Evolutionary conservation across 345 rosid species (phyloP), one percentile per base, ranked within the genome.

Genomic region (Psidium friedrichsthalianum): DNA sequence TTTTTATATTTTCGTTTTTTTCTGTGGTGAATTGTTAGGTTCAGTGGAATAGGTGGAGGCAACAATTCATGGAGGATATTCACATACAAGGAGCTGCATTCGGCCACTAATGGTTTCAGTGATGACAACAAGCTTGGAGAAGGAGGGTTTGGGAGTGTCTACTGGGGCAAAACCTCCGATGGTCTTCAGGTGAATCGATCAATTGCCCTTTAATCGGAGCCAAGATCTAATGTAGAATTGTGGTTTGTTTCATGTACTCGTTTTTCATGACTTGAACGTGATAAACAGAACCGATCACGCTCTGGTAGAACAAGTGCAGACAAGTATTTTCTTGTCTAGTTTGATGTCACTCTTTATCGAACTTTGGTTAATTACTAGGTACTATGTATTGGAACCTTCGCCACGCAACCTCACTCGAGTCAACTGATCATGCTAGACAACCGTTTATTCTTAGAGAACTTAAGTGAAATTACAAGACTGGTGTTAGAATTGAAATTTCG

Each of bases 141-240:
- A 87, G 93, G 92, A 59, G 92, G 93, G 4, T 93, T 94, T 81
- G 96, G 96, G 61, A 93, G 97, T 88, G 97, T 94, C 82, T 94
- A 91, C 29, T 94, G 94, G 94, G 95, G 97, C n/a, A 94, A 91
- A 89, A 94, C 97, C 16, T 53, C 54, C 1, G 95, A 94, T 58
- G 97, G 95, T 29, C 92, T 93, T 84, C 93, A 94, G 93, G 96
- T 92, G 84, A 36, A 82, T 69, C 25, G 47, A 69, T 69, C 11
- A 36, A 0, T 69, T 36, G 20, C 47, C 47, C 7, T 69, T 69
- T 69, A 69, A 44, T 36, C 5, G 24, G 13, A 36, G 36, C 80
- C 78, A 12, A 8, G 20, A 15, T 64, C 5, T 18, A 64, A 64
- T 3, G 13, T 51, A 51, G 52, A 51, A 51, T 51, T 12, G 36